Evolutionary conservation across 495 filamentous ascomycete genomes (phyloP).

Genomic region (Schizothecium vesticola): DNA sequence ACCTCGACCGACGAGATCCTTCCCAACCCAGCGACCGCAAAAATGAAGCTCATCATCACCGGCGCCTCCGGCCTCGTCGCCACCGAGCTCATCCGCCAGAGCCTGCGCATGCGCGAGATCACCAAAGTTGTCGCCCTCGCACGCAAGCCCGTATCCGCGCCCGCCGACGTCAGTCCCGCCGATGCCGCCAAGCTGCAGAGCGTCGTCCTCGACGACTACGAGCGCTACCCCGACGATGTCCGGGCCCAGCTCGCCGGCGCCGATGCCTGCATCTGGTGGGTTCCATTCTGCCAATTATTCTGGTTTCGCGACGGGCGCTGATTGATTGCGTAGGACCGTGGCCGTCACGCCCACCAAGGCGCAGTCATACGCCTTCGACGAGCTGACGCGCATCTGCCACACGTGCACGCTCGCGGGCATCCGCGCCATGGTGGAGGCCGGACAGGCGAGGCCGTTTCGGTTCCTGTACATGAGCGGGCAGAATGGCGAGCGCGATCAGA

Average conservation of each 20-base stretch:
- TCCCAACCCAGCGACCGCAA: background rate
- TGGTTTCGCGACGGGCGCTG: background rate
- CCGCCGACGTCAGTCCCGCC: constrained; percentile 1
- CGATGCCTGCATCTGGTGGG: constrained; percentile 51
- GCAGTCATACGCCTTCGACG: constrained; percentile 32
- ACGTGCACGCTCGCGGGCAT: constrained; percentile 5
- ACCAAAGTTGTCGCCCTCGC: constrained; percentile 41
- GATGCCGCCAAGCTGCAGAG: constrained; percentile 37
- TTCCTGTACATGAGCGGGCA: constrained; percentile 47
- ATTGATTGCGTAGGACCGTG: constrained; percentile 32
- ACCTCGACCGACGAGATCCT: too few species aligned
- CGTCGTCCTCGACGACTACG: constrained; percentile 39
- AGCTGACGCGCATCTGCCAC: constrained; percentile 33
- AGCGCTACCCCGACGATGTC: constrained; percentile 37
- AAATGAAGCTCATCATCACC: constrained; percentile 51
- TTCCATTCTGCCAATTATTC: background rate
- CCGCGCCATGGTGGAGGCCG: constrained; percentile 10
- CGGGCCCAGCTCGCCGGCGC: constrained; percentile 39
- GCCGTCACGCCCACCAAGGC: constrained; percentile 38
- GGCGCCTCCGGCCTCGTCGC: constrained; percentile 48
- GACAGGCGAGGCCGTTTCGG: constrained; percentile 26
- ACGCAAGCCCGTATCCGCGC: constrained; percentile 22
- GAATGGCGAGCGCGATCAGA: constrained; percentile 33
- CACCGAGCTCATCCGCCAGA: constrained; percentile 44
- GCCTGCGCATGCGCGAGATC: constrained; percentile 32